Percentiles rank a stretch among this genome's conserved stretches.
These are phyloP conservation scores for Trichoderma atrobrunneum DNA, from an alignment of 2,329 filamentous ascomycete genomes.

Conservation along the genomic window DNA sequence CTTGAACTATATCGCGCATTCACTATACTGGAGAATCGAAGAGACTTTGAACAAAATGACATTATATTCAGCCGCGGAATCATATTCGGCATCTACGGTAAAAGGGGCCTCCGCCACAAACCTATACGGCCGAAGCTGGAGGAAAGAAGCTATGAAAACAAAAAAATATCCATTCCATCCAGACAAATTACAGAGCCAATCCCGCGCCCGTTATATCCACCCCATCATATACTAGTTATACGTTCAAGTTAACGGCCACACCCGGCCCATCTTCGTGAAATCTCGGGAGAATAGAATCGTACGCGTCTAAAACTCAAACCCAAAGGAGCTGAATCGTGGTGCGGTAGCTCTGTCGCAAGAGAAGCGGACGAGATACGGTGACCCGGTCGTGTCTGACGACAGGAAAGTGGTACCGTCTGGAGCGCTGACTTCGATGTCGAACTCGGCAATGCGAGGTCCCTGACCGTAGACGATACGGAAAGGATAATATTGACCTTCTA, in stretches of 20 bases:
- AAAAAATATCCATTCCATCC: background rate
- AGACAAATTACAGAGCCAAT: background rate
- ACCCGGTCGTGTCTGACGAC: background rate
- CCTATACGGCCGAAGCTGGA: background rate
- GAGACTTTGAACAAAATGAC: background rate
- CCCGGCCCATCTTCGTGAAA: background rate
- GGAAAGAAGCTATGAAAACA: background rate
- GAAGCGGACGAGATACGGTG: slow-evolving; percentile 10
- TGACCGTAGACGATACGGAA: slow-evolving; percentile 22
- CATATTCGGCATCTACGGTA: background rate
- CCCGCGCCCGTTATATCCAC: background rate
- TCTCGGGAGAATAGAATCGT: background rate
- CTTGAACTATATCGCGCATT: background rate
- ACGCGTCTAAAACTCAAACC: background rate
- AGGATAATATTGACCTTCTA: slow-evolving; percentile 17
- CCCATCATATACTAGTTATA: background rate
- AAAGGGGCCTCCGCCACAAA: background rate
- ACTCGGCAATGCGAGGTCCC: slow-evolving; percentile 18
- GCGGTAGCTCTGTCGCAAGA: slow-evolving; percentile 13
- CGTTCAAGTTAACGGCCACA: background rate
- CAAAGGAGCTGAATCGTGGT: slow-evolving; percentile 3
- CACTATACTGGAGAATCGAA: background rate
- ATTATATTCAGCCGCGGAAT: background rate
- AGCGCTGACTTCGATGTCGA: slow-evolving; percentile 15
- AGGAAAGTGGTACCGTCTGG: slow-evolving; percentile 19